Base-by-base conservation (phyloP, 768 basidiomycete genomes). In the Podaxis pistillaris region DNA sequence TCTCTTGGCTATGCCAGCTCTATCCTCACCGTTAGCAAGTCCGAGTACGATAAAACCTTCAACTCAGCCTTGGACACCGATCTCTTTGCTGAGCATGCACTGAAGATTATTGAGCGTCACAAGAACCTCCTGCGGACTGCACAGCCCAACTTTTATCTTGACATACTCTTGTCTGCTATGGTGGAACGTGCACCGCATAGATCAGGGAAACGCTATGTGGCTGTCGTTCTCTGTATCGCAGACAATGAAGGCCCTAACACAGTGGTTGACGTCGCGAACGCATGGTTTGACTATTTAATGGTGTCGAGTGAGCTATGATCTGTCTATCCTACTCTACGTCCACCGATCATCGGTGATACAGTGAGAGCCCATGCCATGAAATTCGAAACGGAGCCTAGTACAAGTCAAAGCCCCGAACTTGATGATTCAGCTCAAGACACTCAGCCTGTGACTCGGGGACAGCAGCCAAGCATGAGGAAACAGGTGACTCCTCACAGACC, bases 181-280 rank as follows among this genome's bases (percentile, higher is more conserved):
- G 41, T 71, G 22, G 50, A 64, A 19, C 17, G 67, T 36, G 70
- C 68, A 17, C 68, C 67, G 19, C 26, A 64, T 46, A 49, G 55
- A 8, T 19, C 19, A 47, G 68, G 68, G 19, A 55, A 64, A 55
- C 58, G 69, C 65, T 67, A 70, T 44, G 69, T 66, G 5, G 65
- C 69, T 30, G 58, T 67, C 24, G 55, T 60, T 33, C 65, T 71
- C 47, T 62, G 67, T 44, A 66, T 69, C 38, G 68, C 69, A 56
- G 19, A 63, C 49, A 28, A 30, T 28, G 66, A 68, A 54, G 67
- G 66, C 8, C 19, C 17, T 12, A 61, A 66, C 5, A 52, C 38
- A 5, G 64, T 69, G 37, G 30, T 66, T 24, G 37, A 66, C 13
- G 26, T 66, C 33, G 68, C 67, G 40, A 64, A 68, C 22, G 66